Evolutionary conservation across 2,329 filamentous ascomycete genomes (phyloP).

Genomic region (Penicillium palitans): DNA sequence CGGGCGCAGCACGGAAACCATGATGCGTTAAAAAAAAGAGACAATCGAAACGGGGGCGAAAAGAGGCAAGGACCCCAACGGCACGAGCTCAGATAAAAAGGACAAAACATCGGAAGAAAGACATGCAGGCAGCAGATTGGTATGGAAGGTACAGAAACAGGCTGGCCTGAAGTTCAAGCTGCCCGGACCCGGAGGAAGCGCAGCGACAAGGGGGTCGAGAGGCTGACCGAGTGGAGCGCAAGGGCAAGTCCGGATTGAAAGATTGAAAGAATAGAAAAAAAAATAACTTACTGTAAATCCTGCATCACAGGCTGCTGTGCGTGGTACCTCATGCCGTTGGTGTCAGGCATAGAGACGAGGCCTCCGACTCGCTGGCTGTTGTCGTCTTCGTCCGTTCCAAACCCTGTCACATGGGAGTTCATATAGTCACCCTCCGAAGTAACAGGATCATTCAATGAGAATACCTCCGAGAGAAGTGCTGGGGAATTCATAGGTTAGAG

Average conservation of each 20-base stretch:
- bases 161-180: constrained; percentile 31
- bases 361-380: constrained; percentile 53
- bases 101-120: constrained; percentile 27
- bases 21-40: constrained; percentile 24
- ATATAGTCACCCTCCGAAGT: constrained; percentile 45
- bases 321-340: constrained; percentile 54
- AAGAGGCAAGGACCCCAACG: constrained; percentile 16
- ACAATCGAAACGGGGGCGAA: constrained; percentile 19
- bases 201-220: constrained; percentile 34
- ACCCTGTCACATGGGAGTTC: constrained; percentile 36
- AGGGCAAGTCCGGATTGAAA: constrained; percentile 39
- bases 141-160: constrained; percentile 30
- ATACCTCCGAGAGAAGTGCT: constrained; percentile 38
- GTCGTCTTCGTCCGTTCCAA: constrained; percentile 47
- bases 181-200: constrained; percentile 34
- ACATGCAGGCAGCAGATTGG: constrained; percentile 32
- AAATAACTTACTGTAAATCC: constrained; percentile 56
- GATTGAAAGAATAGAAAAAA: constrained; percentile 40
- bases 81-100: constrained; percentile 20
- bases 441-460: constrained; percentile 42
- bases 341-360: constrained; percentile 49
- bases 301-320: constrained; percentile 52
- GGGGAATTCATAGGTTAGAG: constrained; percentile 14
- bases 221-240: constrained; percentile 33
- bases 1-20: constrained; percentile 15